phyloP scores from a whole-genome alignment of 2,329 filamentous ascomycete species.

The Aureobasidium sp. region DNA sequence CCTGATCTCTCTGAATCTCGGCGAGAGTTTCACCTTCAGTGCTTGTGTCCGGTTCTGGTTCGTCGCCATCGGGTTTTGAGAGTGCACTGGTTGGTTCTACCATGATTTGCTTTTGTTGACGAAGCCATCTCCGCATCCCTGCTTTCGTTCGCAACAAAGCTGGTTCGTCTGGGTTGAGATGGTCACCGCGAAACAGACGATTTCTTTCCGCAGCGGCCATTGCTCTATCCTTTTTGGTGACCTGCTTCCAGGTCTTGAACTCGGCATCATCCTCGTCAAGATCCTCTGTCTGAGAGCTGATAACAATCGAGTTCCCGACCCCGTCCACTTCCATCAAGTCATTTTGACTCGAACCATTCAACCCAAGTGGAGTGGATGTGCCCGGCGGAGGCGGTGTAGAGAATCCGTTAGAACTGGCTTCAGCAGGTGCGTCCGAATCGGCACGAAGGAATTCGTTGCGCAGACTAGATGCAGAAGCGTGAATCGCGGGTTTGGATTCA shows the following conservation, averaged over 20 bases:
- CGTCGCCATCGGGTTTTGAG: slow-evolving; percentile 36
- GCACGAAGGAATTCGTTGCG: slow-evolving; percentile 46
- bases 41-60: slow-evolving; percentile 37
- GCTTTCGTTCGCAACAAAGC: slow-evolving; percentile 76
- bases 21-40: slow-evolving; percentile 67
- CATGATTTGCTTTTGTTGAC: slow-evolving; percentile 54
- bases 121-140: slow-evolving; percentile 81
- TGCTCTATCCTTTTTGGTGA: slow-evolving; percentile 92
- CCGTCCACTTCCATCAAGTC: slow-evolving; percentile 85
- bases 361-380: slow-evolving; percentile 64
- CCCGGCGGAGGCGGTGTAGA: slow-evolving; percentile 67
- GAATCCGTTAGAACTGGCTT: slow-evolving; percentile 75
- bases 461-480: slow-evolving; percentile 39
- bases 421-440: slow-evolving; percentile 65
- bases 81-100: slow-evolving; percentile 42
- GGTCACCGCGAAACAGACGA: slow-evolving; percentile 75
- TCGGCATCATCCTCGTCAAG: slow-evolving; percentile 78
- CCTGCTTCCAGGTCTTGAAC: slow-evolving; percentile 97
- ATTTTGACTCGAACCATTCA: slow-evolving; percentile 67
- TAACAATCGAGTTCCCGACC: slow-evolving; percentile 52
- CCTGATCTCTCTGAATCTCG: slow-evolving; percentile 83
- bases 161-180: slow-evolving; percentile 77
- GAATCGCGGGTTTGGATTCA: slow-evolving; percentile 60
- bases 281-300: slow-evolving; percentile 62
- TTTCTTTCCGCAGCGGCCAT: slow-evolving; percentile 76